A percentile compares a stretch with the other conserved stretches of the same genome.
These are phyloP conservation scores for Amesomyces nigricolor DNA, from an alignment of 2,329 filamentous ascomycete species.

Conservation along the genomic window DNA sequence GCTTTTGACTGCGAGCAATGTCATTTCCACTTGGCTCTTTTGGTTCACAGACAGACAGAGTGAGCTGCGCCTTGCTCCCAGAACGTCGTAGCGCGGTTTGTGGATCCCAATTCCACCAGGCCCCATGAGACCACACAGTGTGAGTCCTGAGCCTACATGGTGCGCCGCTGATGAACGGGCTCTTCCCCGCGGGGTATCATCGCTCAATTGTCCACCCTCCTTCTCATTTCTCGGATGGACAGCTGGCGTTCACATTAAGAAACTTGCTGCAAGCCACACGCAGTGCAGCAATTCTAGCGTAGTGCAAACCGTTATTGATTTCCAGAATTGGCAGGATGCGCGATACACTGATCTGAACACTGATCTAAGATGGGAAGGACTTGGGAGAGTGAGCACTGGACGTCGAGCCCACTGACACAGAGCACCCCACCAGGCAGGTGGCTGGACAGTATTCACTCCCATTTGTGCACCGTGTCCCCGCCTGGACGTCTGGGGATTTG, in stretches of 20 bases:
- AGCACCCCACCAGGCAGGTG: not conserved
- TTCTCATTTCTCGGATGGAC: not conserved
- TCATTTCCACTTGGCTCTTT: too few relatives aligned
- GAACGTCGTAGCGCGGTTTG: not conserved
- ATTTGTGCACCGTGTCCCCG: not conserved
- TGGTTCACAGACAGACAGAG: not conserved
- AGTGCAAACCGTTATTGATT: too few relatives aligned
- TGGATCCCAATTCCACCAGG: not conserved
- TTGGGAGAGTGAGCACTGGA: too few relatives aligned
- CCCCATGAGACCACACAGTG: slow-evolving; percentile 11
- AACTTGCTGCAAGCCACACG: not conserved
- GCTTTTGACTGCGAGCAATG: too few relatives aligned
- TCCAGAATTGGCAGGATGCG: too few relatives aligned
- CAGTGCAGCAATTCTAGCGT: too few relatives aligned
- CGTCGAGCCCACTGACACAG: not conserved
- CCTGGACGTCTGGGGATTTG: slow-evolving; percentile 2
- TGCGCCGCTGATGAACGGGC: not conserved
- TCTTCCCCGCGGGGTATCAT: not conserved
- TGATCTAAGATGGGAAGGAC: too few relatives aligned
- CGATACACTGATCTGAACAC: too few relatives aligned
- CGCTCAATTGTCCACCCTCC: not conserved
- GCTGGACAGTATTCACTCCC: not conserved
- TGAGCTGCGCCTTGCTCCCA: slow-evolving; percentile 1
- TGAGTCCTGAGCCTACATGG: not conserved
- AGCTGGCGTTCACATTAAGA: not conserved